Base-by-base conservation (phyloP, 805 yeast genomes). In the Candida tibetensis region DNA sequence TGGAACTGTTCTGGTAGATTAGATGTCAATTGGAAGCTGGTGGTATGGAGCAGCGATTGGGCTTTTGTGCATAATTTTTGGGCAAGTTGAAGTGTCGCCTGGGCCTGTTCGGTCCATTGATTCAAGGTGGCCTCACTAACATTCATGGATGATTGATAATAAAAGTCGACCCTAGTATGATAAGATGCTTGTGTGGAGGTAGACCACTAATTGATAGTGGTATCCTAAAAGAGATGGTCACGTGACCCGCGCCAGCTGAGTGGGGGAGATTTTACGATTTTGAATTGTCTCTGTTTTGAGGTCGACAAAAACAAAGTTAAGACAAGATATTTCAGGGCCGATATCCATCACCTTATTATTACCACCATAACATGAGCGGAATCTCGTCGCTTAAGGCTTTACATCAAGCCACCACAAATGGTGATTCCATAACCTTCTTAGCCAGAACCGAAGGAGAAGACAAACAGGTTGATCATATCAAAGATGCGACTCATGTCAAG, bases 401-500 rank as follows among this genome's bases (percentile, higher is more conserved):
- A 19, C 65, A 62, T 37, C 50, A 43, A 23, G 54, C 60, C 23
- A 55, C 63, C 12, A 45, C 50, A 13, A 47, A 46, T 32, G 39
- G 47, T 5, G 50, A 40, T 34, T 52, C 64, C 7, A 46, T 64
- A 31, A 45, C 36, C 29, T 51, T 64, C 28, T 39, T 42, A 23
- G 43, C 36, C 16, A 48, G 36, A 10, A 44, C 45, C 23, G 43
- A 37, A 17, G 49, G 36, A 10, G 49, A 34, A 3, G 42, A 46
- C 23, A 36, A 23, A 17, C 32, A 28, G 23, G 19, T 56, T 1
- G 60, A 55, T 8, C 47, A 58, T 16, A 62, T 67, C 30, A 55
- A 57, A 33, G 64, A 61, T 4, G 73, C 72, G 31, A 52, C 62
- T 9, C 58, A 58, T 35, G 65, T 63, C 29, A 49, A 51, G 39